Evolutionary conservation across 352 stramenopile species (phyloP).

Genomic region (Blastocystis sp.): DNA sequence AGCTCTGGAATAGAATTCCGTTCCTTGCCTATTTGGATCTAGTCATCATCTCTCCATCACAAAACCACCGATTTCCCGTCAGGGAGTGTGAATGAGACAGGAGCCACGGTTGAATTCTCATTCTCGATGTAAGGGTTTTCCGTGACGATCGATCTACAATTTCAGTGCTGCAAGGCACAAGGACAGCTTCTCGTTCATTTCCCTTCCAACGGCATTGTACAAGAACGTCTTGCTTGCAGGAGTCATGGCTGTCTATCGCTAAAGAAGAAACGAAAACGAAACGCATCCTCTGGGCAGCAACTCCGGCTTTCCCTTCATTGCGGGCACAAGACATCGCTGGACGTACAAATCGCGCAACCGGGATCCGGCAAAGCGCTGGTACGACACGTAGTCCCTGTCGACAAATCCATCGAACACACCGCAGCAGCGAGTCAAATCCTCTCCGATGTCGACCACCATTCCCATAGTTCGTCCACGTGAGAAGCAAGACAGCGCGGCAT

Average conservation of each 20-base stretch:
- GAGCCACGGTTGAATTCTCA: background rate
- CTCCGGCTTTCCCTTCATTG: constrained; percentile 9
- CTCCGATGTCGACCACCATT: constrained; percentile 84
- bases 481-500: constrained; percentile 85
- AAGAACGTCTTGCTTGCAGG: background rate
- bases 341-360: constrained; percentile 27
- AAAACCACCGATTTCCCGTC: constrained; percentile 12
- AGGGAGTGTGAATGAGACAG: background rate
- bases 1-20: constrained; percentile 61
- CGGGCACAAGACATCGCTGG: constrained; percentile 17
- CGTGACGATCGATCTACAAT: constrained; percentile 23
- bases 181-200: constrained; percentile 61
- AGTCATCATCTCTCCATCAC: background rate
- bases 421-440: constrained; percentile 82
- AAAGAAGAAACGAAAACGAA: background rate
- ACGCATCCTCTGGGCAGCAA: constrained; percentile 4
- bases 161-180: background rate
- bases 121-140: constrained; percentile 54
- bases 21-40: constrained; percentile 24
- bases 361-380: constrained; percentile 32
- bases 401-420: constrained; percentile 85
- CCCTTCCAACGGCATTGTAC: constrained; percentile 15
- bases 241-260: background rate
- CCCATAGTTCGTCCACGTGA: constrained; percentile 83
- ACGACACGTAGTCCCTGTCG: constrained; percentile 77